Conservation (phyloP, 129 eudicot genomes). For the Flaveria sonorensis region DNA sequence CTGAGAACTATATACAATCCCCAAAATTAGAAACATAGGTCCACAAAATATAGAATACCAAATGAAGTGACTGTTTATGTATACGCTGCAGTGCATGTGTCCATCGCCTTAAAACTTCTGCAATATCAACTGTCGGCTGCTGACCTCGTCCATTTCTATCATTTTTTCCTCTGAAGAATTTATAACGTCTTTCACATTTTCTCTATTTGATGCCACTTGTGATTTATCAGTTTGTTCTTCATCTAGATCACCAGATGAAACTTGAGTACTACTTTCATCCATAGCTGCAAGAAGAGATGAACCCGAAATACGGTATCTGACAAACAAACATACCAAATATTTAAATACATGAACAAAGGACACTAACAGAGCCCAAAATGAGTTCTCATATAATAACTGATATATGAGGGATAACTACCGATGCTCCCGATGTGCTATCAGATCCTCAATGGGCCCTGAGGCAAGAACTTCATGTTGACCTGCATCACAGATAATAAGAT, state of each 20-base stretch:
- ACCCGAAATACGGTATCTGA: conserved; percentile 97
- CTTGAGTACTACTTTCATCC: conserved; percentile 76
- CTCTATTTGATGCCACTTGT: conserved; percentile 45
- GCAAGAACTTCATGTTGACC: conserved; percentile 99
- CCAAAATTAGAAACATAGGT: not conserved
- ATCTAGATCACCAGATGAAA: conserved; percentile 48
- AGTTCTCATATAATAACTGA: not conserved
- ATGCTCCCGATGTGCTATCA: conserved; percentile 98
- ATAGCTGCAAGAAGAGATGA: conserved; percentile 91
- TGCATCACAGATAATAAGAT: conserved; percentile 26
- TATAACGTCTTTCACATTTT: conserved; percentile 31
- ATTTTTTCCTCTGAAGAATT: conserved; percentile 64
- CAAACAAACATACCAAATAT: conserved; percentile 23
- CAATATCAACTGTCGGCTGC: conserved; percentile 91
- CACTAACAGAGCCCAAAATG: conserved; percentile 5
- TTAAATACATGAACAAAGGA: conserved; percentile 18
- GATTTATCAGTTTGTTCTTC: conserved; percentile 64
- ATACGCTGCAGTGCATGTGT: conserved; percentile 99
- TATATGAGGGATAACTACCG: conserved; percentile 47
- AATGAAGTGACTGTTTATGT: conserved; percentile 90
- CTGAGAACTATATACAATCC: not conserved
- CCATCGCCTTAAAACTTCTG: conserved; percentile 96
- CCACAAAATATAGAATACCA: conserved; percentile 46
- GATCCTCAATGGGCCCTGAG: conserved; percentile 98
- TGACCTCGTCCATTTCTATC: conserved; percentile 83